Evolutionary conservation across 805 yeast genomes (phyloP).

Genomic region (Candida sanyiensis): DNA sequence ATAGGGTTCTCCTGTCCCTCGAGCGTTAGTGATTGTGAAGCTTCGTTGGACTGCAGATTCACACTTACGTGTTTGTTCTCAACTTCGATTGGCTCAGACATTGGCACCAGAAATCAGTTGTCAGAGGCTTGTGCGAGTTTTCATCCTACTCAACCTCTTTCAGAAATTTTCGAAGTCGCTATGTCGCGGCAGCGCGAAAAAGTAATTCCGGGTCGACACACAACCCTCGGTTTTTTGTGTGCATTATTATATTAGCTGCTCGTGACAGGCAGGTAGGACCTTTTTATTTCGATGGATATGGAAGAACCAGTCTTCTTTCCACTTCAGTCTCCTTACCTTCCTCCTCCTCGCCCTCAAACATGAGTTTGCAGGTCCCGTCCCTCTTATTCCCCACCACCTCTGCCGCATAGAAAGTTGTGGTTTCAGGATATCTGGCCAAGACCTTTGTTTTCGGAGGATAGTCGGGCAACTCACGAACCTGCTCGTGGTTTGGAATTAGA

Average conservation of each 20-base stretch:
- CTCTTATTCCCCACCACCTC: slow-evolving; percentile 73
- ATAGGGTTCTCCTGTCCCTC: slow-evolving; percentile 20
- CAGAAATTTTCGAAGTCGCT: not conserved
- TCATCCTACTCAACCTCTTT: not conserved
- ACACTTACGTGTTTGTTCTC: slow-evolving; percentile 8
- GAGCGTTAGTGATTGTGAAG: slow-evolving; percentile 10
- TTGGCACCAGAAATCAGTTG: no score
- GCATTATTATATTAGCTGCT: no score
- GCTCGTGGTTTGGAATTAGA: slow-evolving; percentile 54
- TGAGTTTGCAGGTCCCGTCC: slow-evolving; percentile 71
- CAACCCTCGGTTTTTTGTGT: slow-evolving; percentile 2
- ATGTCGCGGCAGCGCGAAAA: not conserved
- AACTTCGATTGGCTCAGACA: slow-evolving; percentile 11
- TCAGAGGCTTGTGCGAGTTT: no score
- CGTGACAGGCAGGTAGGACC: no score
- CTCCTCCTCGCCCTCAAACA: slow-evolving; percentile 96
- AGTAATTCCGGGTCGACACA: not conserved
- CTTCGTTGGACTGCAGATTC: not conserved
- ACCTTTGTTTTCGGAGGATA: slow-evolving; percentile 79
- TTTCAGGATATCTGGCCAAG: slow-evolving; percentile 92
- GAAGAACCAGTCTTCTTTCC: slow-evolving; percentile 74
- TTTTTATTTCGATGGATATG: slow-evolving; percentile 43
- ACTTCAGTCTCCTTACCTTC: slow-evolving; percentile 94
- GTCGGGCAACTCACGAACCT: slow-evolving; percentile 36
- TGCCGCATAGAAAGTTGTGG: slow-evolving; percentile 95